These are phyloP conservation scores for Conoideocrella luteorostrata DNA, from an alignment of 2,329 filamentous ascomycete genomes.

Conservation along the genomic window DNA sequence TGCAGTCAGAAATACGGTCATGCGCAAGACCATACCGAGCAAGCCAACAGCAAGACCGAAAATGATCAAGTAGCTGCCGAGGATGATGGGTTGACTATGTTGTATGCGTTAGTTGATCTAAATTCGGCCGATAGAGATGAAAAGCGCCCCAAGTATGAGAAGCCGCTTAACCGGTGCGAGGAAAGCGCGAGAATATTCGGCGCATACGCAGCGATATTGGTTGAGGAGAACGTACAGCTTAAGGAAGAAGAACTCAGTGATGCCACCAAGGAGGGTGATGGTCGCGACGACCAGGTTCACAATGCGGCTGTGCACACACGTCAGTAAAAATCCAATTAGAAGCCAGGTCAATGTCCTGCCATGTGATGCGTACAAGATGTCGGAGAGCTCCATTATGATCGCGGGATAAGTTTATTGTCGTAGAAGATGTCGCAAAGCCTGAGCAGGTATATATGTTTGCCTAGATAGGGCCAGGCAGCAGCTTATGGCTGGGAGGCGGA, in stretches of 20 bases:
- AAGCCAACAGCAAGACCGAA: slow-evolving; percentile 76
- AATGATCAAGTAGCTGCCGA: slow-evolving; percentile 81
- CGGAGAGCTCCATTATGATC: slow-evolving; percentile 76
- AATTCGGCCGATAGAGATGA: too few relatives aligned
- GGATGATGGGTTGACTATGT: slow-evolving; percentile 48
- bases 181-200: too few relatives aligned
- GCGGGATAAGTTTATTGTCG: neutral
- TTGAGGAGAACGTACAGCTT: slow-evolving; percentile 44
- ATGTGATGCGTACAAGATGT: slow-evolving; percentile 66
- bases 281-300: slow-evolving; percentile 86
- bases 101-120: neutral
- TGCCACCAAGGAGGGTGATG: slow-evolving; percentile 80
- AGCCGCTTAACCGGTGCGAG: too few relatives aligned
- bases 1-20: neutral
- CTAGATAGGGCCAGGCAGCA: slow-evolving; percentile 7
- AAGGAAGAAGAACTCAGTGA: slow-evolving; percentile 62
- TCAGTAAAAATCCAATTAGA: slow-evolving; percentile 24
- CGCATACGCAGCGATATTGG: too few relatives aligned
- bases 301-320: slow-evolving; percentile 61
- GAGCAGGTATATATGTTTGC: neutral
- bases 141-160: too few relatives aligned
- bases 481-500: neutral
- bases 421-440: neutral
- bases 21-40: slow-evolving; percentile 39
- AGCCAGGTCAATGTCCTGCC: neutral